phyloP scores from a whole-genome alignment of 345 rosid genomes.

The Boechera stricta region DNA sequence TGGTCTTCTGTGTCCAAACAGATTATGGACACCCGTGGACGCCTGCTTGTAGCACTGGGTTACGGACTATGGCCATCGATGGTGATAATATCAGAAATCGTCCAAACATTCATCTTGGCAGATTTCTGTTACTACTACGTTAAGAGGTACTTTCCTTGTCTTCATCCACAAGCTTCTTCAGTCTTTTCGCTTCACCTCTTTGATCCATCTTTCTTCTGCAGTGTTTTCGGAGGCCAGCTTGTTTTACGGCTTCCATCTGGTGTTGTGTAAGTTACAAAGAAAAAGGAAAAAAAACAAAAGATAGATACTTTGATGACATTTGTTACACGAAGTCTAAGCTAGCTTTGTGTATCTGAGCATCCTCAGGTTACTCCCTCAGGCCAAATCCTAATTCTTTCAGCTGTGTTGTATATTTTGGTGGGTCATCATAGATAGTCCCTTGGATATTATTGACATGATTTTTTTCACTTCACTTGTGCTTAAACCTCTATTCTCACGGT shows the following conservation, averaged over 20 bases:
- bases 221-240: slow-evolving; percentile 78
- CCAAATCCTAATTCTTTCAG: not conserved
- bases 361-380: not conserved
- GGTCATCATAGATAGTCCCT: slow-evolving; percentile 4
- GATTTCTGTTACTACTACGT: slow-evolving; percentile 94
- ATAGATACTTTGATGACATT: not conserved
- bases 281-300: not conserved
- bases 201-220: slow-evolving; percentile 38
- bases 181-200: not conserved
- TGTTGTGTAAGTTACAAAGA: slow-evolving; percentile 52
- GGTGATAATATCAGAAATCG: slow-evolving; percentile 91
- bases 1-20: slow-evolving; percentile 39
- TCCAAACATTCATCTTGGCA: slow-evolving; percentile 91
- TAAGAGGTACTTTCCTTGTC: slow-evolving; percentile 56
- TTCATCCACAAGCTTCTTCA: not conserved
- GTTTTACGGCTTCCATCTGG: slow-evolving; percentile 82
- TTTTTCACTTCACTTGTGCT: not conserved
- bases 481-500: not conserved
- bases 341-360: not conserved
- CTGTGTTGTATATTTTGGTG: slow-evolving; percentile 9
- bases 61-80: slow-evolving; percentile 92
- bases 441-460: slow-evolving; percentile 2
- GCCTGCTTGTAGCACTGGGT: slow-evolving; percentile 83
- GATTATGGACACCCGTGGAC: slow-evolving; percentile 89
- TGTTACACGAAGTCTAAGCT: slow-evolving; percentile 2